These are phyloP conservation scores for Penicillium sp. DNA, from an alignment of 2,329 filamentous ascomycete genomes.

Conservation along the genomic window DNA sequence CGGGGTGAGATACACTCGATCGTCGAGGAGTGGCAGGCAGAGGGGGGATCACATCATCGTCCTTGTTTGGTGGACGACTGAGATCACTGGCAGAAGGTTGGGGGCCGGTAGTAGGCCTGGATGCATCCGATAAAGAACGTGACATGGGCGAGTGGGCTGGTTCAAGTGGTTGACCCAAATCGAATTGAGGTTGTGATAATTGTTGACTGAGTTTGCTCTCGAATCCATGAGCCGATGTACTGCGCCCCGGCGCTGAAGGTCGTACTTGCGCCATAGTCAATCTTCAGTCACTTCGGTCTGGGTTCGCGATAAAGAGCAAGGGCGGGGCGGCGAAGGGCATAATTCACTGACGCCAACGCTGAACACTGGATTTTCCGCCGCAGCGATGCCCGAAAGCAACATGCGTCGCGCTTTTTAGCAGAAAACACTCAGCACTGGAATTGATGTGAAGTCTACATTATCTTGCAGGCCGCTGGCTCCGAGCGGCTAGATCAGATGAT, in stretches of 20 bases:
- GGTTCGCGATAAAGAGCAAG: conserved; percentile 6
- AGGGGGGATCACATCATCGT: conserved; percentile 58
- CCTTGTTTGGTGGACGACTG: conserved; percentile 56
- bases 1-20: conserved; percentile 59
- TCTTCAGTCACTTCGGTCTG: conserved; percentile 6
- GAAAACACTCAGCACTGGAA: not conserved
- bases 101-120: conserved; percentile 55
- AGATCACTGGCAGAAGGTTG: conserved; percentile 58
- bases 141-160: conserved; percentile 47
- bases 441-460: conserved; percentile 1
- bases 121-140: conserved; percentile 64
- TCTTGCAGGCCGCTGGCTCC: conserved; percentile 2
- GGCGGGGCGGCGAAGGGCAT: conserved; percentile 6
- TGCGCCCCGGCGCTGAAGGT: conserved; percentile 22
- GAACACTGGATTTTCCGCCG: not conserved
- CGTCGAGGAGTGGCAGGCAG: conserved; percentile 70
- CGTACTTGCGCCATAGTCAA: conserved; percentile 22
- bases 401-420: not conserved
- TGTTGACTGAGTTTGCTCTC: conserved; percentile 40
- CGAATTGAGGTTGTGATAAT: conserved; percentile 27
- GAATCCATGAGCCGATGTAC: conserved; percentile 23
- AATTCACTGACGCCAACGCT: not conserved
- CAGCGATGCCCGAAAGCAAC: not conserved
- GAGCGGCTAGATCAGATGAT: conserved; percentile 14
- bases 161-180: conserved; percentile 16